phyloP scores from a whole-genome alignment of 2,329 filamentous ascomycete species.

The Teratosphaeria zuluensis region DNA sequence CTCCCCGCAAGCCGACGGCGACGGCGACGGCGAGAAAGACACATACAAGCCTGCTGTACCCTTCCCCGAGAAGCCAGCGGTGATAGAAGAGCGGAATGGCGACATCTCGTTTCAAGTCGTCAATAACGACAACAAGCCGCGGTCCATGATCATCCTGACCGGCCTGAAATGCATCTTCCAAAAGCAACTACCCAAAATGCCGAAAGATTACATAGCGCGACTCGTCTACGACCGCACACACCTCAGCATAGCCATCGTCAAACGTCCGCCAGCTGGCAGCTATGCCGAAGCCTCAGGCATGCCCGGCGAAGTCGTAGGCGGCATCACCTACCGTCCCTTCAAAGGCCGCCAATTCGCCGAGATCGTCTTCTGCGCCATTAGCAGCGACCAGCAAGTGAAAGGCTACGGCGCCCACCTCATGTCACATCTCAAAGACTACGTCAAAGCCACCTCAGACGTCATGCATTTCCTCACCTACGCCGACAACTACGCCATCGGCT shows the following conservation, averaged over 20 bases:
- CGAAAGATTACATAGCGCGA: constrained; percentile 95
- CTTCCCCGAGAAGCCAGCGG: constrained; percentile 88
- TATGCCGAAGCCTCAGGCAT: constrained; percentile 18
- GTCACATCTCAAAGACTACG: constrained; percentile 96
- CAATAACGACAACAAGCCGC: constrained; percentile 83
- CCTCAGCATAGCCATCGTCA: constrained; percentile 92
- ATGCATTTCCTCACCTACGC: constrained; percentile 99
- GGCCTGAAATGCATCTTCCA: constrained; percentile 97
- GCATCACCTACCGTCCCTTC: constrained; percentile 94
- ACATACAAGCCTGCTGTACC: constrained; percentile 49
- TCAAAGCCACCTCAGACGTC: constrained; percentile 89
- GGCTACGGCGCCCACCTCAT: constrained; percentile 96
- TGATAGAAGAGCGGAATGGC: constrained; percentile 84
- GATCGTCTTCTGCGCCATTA: constrained; percentile 97
- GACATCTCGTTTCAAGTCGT: constrained; percentile 97
- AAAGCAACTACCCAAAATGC: constrained; percentile 98
- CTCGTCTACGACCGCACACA: constrained; percentile 96
- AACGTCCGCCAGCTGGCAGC: constrained; percentile 59
- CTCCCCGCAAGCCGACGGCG: constrained; percentile 24
- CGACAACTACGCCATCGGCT: constrained; percentile 97
- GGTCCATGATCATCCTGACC: constrained; percentile 88
- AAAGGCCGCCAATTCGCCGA: constrained; percentile 87
- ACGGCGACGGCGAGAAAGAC: not conserved
- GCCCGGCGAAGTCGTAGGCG: constrained; percentile 45
- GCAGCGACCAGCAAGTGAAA: constrained; percentile 95